phyloP scores from a whole-genome alignment of 257 asterid species.

The Solanum piurae region DNA sequence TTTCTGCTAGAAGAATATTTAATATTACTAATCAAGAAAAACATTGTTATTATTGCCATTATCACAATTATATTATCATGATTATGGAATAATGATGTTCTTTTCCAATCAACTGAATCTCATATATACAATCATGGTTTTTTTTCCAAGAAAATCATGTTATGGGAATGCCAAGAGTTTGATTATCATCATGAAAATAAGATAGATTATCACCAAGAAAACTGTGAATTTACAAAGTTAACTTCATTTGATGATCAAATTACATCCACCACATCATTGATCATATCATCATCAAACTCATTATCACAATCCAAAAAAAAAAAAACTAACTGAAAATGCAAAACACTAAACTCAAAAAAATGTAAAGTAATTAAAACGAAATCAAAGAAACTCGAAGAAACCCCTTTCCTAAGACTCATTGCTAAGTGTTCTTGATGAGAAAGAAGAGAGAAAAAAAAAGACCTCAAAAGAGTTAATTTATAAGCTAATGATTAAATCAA shows the following conservation, averaged over 20 bases:
- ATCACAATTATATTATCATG: neutral
- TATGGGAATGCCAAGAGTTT: neutral
- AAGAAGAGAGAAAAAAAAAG: neutral
- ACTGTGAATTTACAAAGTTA: constrained; percentile 11
- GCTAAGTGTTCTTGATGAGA: neutral
- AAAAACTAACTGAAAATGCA: neutral
- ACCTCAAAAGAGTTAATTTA: neutral
- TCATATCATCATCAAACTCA: constrained; percentile 11
- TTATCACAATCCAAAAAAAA: neutral
- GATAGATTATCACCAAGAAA: neutral
- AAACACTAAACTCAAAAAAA: neutral
- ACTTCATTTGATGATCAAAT: constrained; percentile 1
- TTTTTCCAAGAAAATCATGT: neutral
- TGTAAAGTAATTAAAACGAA: neutral
- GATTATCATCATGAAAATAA: neutral
- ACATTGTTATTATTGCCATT: neutral
- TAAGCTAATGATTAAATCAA: neutral
- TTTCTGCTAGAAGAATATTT: neutral
- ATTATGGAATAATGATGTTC: constrained; percentile 4
- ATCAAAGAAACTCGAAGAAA: neutral
- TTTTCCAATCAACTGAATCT: neutral
- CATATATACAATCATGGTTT: neutral
- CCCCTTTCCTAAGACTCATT: neutral
- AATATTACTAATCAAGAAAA: neutral
- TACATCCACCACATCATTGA: neutral